Conservation (phyloP, 1,284 basidiomycete genomes). For the Irpex sp. region DNA sequence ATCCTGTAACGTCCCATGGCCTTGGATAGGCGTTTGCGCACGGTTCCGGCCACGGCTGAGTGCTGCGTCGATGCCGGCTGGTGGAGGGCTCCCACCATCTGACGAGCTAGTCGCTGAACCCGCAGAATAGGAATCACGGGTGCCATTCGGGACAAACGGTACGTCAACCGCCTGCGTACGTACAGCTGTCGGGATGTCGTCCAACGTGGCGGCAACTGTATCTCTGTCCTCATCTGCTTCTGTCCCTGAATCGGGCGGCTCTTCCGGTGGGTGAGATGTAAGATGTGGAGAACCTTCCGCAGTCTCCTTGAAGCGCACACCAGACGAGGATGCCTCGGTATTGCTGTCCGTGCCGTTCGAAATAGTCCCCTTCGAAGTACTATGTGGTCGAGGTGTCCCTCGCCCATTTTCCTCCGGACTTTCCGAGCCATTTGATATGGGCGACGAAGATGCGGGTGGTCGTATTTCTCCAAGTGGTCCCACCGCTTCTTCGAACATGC, state of each 20-base stretch:
- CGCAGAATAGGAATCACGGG: conserved; percentile 30
- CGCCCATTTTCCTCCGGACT: neutral
- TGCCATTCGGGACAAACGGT: conserved; percentile 18
- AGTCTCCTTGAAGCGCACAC: neutral
- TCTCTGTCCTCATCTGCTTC: conserved; percentile 19
- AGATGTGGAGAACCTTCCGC: neutral
- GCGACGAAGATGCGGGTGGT: conserved; percentile 18
- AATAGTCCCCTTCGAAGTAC: neutral
- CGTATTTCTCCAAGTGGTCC: conserved; percentile 29
- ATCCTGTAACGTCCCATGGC: conserved; percentile 33
- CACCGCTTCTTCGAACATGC: conserved; percentile 20
- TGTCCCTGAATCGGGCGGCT: conserved; percentile 24
- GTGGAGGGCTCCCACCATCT: conserved; percentile 40
- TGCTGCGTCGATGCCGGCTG: conserved; percentile 34
- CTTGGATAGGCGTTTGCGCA: conserved; percentile 54
- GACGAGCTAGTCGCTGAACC: conserved; percentile 43
- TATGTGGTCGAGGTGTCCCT: conserved; percentile 1
- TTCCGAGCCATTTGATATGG: conserved; percentile 8
- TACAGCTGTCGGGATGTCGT: conserved; percentile 35
- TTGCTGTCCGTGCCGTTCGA: neutral
- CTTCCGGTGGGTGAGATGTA: conserved; percentile 13
- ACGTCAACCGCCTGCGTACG: conserved; percentile 28
- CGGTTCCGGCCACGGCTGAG: conserved; percentile 48
- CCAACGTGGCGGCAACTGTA: conserved; percentile 33
- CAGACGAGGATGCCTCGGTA: neutral